Evolutionary conservation across 441 rosid genomes (phyloP).

Genomic region (Brassica balearica): DNA sequence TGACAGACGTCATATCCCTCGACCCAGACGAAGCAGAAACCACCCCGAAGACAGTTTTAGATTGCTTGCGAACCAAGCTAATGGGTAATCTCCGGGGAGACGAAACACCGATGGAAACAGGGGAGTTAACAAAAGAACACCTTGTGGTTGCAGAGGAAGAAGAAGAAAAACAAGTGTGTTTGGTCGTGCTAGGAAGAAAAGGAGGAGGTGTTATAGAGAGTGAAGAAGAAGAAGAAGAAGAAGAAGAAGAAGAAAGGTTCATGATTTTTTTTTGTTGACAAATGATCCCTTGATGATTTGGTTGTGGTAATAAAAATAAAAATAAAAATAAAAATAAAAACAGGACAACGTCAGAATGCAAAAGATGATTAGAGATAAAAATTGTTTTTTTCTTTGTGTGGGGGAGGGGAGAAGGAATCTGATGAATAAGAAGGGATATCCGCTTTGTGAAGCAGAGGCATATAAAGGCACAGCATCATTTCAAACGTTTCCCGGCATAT

Average conservation of each 20-base stretch:
- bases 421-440: slow-evolving; percentile 51
- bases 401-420: slow-evolving; percentile 48
- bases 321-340: no score
- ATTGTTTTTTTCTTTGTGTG: slow-evolving; percentile 9
- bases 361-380: neutral
- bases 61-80: slow-evolving; percentile 40
- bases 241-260: slow-evolving; percentile 38
- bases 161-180: slow-evolving; percentile 22
- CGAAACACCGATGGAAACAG: slow-evolving; percentile 39
- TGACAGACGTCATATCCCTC: slow-evolving; percentile 56
- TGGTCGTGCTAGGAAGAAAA: slow-evolving; percentile 37
- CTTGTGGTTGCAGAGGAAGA: slow-evolving; percentile 37
- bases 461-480: slow-evolving; percentile 31
- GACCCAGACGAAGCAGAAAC: slow-evolving; percentile 43
- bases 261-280: slow-evolving; percentile 26
- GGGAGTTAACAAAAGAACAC: slow-evolving; percentile 26
- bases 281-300: neutral
- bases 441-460: slow-evolving; percentile 40
- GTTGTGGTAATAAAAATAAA: neutral
- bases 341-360: slow-evolving; percentile 18
- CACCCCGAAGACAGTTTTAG: neutral
- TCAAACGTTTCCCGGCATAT: slow-evolving; percentile 47
- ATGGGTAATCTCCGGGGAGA: slow-evolving; percentile 49
- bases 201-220: slow-evolving; percentile 56
- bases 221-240: slow-evolving; percentile 40